These are phyloP conservation scores for Termitomyces sp. DNA, from an alignment of 768 basidiomycete genomes.

Conservation along the genomic window DNA sequence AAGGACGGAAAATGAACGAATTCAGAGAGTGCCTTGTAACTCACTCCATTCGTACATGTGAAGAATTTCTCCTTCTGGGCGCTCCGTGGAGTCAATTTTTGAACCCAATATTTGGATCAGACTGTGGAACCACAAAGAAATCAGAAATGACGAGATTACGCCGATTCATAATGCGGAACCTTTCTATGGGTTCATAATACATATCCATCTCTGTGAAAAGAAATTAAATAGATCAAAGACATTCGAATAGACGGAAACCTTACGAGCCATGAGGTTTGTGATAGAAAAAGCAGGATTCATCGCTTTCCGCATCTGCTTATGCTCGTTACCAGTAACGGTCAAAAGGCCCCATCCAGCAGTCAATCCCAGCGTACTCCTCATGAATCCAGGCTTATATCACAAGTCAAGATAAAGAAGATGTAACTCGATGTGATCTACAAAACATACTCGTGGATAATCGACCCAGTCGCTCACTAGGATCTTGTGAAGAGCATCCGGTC, in stretches of 20 bases:
- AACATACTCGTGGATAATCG: slow-evolving; percentile 39
- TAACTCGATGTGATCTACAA: background rate
- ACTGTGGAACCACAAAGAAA: slow-evolving; percentile 12
- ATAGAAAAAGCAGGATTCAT: slow-evolving; percentile 54
- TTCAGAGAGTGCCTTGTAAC: slow-evolving; percentile 15
- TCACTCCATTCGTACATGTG: slow-evolving; percentile 46
- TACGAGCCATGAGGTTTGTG: slow-evolving; percentile 35
- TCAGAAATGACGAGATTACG: background rate
- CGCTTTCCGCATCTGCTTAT: slow-evolving; percentile 45
- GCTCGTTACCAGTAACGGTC: slow-evolving; percentile 46
- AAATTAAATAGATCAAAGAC: background rate
- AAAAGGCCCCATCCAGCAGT: slow-evolving; percentile 44
- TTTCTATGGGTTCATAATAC: slow-evolving; percentile 45
- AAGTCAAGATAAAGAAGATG: background rate
- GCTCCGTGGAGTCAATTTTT: slow-evolving; percentile 23
- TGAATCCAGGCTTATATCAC: slow-evolving; percentile 34
- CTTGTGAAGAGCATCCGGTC: slow-evolving; percentile 41
- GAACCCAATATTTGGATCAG: slow-evolving; percentile 34
- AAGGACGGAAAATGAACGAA: background rate
- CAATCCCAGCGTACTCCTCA: slow-evolving; percentile 38
- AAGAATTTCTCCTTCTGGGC: slow-evolving; percentile 26
- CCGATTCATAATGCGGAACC: slow-evolving; percentile 23
- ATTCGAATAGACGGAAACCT: slow-evolving; percentile 5
- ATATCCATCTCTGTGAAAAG: slow-evolving; percentile 34
- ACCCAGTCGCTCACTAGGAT: slow-evolving; percentile 43